Conservation (phyloP, 768 basidiomycete genomes). For the Dioszegia crocea region DNA sequence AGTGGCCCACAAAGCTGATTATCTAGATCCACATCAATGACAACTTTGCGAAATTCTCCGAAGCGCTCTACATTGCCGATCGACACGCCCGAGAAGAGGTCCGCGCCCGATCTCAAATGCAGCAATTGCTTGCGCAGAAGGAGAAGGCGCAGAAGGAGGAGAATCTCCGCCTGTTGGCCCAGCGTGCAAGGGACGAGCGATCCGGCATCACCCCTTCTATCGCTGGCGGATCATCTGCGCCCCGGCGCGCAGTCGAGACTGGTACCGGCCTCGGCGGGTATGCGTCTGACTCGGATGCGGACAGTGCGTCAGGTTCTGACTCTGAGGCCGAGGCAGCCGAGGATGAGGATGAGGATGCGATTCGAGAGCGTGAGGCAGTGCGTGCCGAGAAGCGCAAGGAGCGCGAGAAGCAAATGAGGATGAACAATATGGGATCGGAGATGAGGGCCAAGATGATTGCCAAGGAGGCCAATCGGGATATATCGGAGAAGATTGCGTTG, state of each 20-base stretch:
- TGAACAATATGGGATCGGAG: constrained; percentile 98
- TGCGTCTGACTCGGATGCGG: constrained; percentile 66
- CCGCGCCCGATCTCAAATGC: constrained; percentile 91
- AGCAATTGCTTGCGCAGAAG: constrained; percentile 97
- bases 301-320: constrained; percentile 35
- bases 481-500: constrained; percentile 97
- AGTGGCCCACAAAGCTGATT: too few species aligned
- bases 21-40: constrained; percentile 92
- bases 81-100: constrained; percentile 98
- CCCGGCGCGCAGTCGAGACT: constrained; percentile 56
- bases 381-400: constrained; percentile 86
- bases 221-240: constrained; percentile 32
- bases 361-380: constrained; percentile 81
- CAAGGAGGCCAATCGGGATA: constrained; percentile 92
- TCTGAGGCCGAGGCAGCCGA: constrained; percentile 56
- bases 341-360: constrained; percentile 75
- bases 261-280: constrained; percentile 76
- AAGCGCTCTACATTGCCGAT: constrained; percentile 90
- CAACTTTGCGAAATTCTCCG: constrained; percentile 98
- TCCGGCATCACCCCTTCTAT: constrained; percentile 60
- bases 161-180: constrained; percentile 84
- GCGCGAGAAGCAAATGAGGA: constrained; percentile 93
- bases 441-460: constrained; percentile 93
- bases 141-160: constrained; percentile 97
- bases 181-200: constrained; percentile 92